These are phyloP conservation scores for Russula foetens DNA, from an alignment of 768 basidiomycete species.

Conservation along the genomic window DNA sequence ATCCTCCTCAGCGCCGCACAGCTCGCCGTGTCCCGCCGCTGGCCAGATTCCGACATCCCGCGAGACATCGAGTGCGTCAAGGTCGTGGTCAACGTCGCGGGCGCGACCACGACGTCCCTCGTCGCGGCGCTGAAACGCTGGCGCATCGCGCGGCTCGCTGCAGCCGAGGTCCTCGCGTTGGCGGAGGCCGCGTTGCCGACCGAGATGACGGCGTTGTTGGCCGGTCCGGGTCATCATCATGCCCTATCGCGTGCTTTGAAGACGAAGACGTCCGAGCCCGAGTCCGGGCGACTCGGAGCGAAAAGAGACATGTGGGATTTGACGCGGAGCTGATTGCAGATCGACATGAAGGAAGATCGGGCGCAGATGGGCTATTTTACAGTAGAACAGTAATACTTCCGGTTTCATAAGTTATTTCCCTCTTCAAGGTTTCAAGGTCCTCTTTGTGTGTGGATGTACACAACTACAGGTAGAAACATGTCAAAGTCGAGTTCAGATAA, in stretches of 20 bases:
- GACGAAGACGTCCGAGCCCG: no score
- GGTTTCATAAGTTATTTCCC: no score
- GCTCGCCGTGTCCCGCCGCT: constrained; percentile 8
- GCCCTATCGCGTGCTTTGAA: no score
- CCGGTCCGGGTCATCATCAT: no score
- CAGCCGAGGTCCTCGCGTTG: not conserved
- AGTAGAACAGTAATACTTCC: no score
- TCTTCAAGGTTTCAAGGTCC: no score
- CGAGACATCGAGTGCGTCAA: constrained; percentile 9
- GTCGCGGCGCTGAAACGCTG: constrained; percentile 10
- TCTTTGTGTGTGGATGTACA: no score
- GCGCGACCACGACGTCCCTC: constrained; percentile 4
- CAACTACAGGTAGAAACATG: no score
- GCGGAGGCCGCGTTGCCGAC: no score
- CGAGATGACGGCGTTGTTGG: constrained; percentile 7
- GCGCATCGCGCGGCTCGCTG: not conserved
- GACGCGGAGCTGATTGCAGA: constrained; percentile 5
- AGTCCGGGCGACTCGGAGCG: not conserved
- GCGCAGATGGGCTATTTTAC: not conserved
- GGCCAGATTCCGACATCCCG: constrained; percentile 14
- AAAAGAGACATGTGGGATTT: not conserved
- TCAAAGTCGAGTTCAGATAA: no score
- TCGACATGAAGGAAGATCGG: constrained; percentile 5
- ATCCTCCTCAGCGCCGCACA: constrained; percentile 12
- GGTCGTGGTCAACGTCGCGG: constrained; percentile 14